Evolutionary conservation across 805 yeast genomes (phyloP), one percentile per base, ranked within the genome.

Genomic region (Saccharomycopsis capsularis): DNA sequence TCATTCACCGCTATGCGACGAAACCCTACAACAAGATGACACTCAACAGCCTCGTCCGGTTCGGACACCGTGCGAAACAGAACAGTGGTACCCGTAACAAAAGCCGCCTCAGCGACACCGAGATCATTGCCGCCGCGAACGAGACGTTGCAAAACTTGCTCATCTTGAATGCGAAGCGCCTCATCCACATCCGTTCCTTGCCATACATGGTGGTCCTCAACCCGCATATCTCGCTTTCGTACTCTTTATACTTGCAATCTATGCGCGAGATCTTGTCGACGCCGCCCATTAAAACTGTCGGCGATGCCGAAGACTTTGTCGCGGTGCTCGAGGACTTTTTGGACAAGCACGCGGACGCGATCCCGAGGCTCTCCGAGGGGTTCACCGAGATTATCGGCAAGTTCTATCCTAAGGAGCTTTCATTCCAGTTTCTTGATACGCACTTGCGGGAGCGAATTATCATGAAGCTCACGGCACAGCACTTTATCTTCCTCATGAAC

Each of bases 181-280:
- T 89, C 16, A 72, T 74, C 29, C 82, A 82, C 25, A 78, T 91
- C 55, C 75, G 91, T 54, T 69, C 74, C 40, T 67, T 91, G 47
- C 96, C 96, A 0, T 91, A 88, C 62, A 74, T 90, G 56, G 88
- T 83, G 42, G 82, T 89, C 48, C 65, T 91, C 53, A 91, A 91
- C 61, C 97, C 97, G 4, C 79, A 86, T 58, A 82, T 91, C 45
- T 83, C 91, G 9, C 78, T 78, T 57, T 82, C 85, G 21, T 87
- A 88, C 68, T 73, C 78, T 57, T 66, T 82, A 42, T 91, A 91
- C 66, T 68, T 87, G 54, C 71, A 78, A 50, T 82, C 95, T 2
- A 74, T 88, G 68, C 68, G 75, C 44, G 68, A 75, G 3, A 57
- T 81, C 44, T 57, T 75, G 22, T 60, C 68, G 2, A 67, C 71